phyloP scores from a whole-genome alignment of 805 yeast species.

The Deakozyma indianensis region DNA sequence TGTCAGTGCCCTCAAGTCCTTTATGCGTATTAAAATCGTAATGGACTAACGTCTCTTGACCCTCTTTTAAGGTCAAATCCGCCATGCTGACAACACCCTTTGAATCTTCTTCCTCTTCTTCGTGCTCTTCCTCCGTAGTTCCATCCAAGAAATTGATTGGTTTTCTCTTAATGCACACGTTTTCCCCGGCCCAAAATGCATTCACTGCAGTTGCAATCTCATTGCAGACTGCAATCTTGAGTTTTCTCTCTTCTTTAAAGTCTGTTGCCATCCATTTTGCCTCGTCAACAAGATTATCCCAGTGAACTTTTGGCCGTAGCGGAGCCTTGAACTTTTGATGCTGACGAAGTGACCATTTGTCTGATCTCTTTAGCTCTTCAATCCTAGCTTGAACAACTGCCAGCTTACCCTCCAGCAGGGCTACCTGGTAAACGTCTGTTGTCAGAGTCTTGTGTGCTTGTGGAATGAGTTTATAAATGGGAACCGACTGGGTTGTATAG shows the following conservation, averaged over 20 bases:
- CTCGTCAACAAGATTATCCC: slow-evolving; percentile 66
- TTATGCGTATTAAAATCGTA: slow-evolving; percentile 7
- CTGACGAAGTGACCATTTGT: slow-evolving; percentile 85
- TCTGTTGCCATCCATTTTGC: slow-evolving; percentile 76
- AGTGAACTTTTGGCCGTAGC: slow-evolving; percentile 34
- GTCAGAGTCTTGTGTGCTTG: slow-evolving; percentile 76
- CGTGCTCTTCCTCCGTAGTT: slow-evolving; percentile 4
- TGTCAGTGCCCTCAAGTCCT: slow-evolving; percentile 5
- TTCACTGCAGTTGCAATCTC: slow-evolving; percentile 55
- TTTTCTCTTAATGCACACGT: slow-evolving; percentile 43
- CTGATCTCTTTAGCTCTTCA: slow-evolving; percentile 77
- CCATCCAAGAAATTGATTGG: slow-evolving; percentile 24
- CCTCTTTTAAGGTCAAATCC: not conserved
- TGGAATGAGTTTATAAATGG: slow-evolving; percentile 65
- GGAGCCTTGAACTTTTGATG: slow-evolving; percentile 66
- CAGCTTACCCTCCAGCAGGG: slow-evolving; percentile 78
- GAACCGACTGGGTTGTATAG: slow-evolving; percentile 78
- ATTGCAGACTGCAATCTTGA: slow-evolving; percentile 55
- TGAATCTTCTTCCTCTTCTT: slow-evolving; percentile 6
- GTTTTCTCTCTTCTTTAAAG: slow-evolving; percentile 53
- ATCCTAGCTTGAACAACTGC: slow-evolving; percentile 82
- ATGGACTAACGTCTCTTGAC: not conserved
- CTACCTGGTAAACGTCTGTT: slow-evolving; percentile 73
- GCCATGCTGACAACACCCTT: slow-evolving; percentile 3
- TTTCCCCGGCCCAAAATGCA: slow-evolving; percentile 72